phyloP scores from a whole-genome alignment of 2,329 filamentous ascomycete genomes.

The Pestalotiopsis sp. region DNA sequence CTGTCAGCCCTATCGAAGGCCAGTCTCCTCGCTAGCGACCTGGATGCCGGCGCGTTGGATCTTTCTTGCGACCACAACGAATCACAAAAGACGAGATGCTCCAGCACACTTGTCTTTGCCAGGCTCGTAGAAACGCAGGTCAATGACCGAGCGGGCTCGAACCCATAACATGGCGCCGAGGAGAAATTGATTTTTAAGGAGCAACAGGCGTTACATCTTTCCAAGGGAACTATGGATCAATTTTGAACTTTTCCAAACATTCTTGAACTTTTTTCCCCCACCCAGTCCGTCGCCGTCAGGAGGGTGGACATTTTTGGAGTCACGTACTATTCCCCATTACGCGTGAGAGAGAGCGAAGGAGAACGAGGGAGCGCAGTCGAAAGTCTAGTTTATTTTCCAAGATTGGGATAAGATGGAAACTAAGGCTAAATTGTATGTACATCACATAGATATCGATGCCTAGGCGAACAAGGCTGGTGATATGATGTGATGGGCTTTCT shows the following conservation, averaged over 20 bases:
- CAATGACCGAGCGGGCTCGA: background rate
- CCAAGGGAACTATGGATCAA: background rate
- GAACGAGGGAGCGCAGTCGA: background rate
- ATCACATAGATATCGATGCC: background rate
- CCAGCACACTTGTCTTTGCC: background rate
- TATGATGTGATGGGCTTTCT: background rate
- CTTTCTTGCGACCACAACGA: background rate
- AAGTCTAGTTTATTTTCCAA: background rate
- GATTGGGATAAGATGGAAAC: background rate
- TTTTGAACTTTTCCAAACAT: conserved; percentile 2
- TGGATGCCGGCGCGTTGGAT: background rate
- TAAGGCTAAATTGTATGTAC: background rate
- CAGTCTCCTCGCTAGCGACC: conserved; percentile 25
- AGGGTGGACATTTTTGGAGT: conserved; percentile 1
- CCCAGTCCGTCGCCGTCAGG: background rate
- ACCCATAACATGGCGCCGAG: background rate
- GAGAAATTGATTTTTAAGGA: background rate
- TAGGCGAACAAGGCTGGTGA: background rate
- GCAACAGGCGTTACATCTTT: background rate
- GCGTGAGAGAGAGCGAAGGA: background rate
- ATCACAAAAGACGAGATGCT: background rate
- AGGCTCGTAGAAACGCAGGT: background rate
- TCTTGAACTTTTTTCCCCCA: background rate
- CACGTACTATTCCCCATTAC: conserved; percentile 10
- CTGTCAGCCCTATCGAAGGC: conserved; percentile 59